Evolutionary conservation across 441 rosid genomes (phyloP), one percentile per base, ranked within the genome.

Genomic region (California macrophylla): DNA sequence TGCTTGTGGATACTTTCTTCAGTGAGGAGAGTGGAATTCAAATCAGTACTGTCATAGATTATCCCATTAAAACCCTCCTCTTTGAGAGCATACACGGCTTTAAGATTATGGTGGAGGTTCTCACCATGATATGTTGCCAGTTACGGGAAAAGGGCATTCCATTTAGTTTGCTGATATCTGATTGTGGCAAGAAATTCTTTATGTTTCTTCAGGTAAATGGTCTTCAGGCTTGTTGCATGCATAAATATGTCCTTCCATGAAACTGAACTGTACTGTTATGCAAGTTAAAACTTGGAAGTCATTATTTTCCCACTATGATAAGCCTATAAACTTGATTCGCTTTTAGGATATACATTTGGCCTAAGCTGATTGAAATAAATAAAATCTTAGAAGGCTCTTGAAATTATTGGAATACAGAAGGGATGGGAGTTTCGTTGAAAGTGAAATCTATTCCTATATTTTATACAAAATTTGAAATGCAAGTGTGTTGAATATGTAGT

Each of bases 141-240:
- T 67, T 83, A 34, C 66, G 24, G 75, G 77, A 78, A 62, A 75
- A 65, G 74, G 73, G 64, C 62, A 69, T 79, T 34, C 64, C 73
- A 8, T 70, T 75, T 64, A 83, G 62, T 72, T 64, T 83, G 77
- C 75, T 81, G 66, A 70, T 83, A 34, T 75, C 84, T 34, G 79
- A 75, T 73, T 62, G 68, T 30, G 83, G 84, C 63, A 77, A 68
- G 42, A 79, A 66, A 72, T 67, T 56, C 21, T 78, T 76, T 72
- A 34, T 83, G 80, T 83, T 83, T 72, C 81, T 77, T 79, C 78
- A 71, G 83, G 86, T 83, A 77, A 71, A 25, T 66, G 30, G 26
- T 30, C 54, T 34, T 3, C 26, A 21, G 21, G 20, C 62, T 24
- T 30, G 16, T 32, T 21, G 21, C 62, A 54, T 18, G 28, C 60